phyloP scores from a whole-genome alignment of 345 rosid species.

The Citrus mangshanensis region DNA sequence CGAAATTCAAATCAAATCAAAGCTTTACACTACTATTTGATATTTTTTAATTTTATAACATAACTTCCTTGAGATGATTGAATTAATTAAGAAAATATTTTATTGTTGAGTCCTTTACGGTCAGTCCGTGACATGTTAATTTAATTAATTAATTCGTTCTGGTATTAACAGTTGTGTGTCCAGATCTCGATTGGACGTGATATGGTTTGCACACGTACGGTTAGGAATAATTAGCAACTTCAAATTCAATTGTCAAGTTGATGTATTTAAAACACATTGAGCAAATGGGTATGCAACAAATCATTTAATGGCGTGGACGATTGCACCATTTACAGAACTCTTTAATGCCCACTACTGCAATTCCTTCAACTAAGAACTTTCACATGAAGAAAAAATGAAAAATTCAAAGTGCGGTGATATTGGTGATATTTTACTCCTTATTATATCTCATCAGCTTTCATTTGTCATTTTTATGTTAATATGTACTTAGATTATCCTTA shows the following conservation, averaged over 20 bases:
- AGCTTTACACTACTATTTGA: too few species aligned
- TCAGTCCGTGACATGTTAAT: conserved; percentile 1
- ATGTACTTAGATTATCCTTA: too few species aligned
- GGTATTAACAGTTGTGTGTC: background rate
- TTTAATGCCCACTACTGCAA: too few species aligned
- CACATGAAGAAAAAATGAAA: too few species aligned
- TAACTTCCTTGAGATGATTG: background rate
- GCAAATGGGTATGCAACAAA: background rate
- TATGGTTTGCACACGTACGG: background rate
- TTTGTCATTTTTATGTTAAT: too few species aligned
- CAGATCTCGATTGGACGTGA: background rate
- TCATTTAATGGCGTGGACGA: background rate
- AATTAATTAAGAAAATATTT: background rate
- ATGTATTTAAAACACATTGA: background rate
- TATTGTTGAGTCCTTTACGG: background rate
- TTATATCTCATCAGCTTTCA: too few species aligned
- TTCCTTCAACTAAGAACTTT: too few species aligned
- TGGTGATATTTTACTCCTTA: too few species aligned
- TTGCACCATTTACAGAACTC: too few species aligned
- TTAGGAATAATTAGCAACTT: too few species aligned
- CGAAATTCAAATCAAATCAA: background rate
- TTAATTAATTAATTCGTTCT: background rate
- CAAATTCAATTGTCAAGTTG: background rate
- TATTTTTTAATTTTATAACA: background rate
- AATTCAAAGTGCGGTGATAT: too few species aligned